Conservation (phyloP, 2,329 filamentous ascomycete species). For the Parascedosporium putredinis region DNA sequence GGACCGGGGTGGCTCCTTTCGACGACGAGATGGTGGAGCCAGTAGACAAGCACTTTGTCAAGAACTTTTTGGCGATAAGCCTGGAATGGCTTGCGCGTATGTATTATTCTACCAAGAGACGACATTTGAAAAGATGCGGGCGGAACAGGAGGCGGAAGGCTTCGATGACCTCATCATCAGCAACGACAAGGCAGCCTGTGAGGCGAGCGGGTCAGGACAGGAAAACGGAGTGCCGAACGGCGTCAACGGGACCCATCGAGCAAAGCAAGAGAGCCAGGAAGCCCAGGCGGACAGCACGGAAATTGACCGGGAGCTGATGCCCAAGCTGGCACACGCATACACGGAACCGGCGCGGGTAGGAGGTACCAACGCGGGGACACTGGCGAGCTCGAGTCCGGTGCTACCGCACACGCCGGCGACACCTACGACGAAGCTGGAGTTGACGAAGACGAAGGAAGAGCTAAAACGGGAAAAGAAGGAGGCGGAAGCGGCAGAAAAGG, state of each 20-base stretch:
- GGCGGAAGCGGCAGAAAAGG: conserved; percentile 42
- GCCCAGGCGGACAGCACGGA: conserved; percentile 12
- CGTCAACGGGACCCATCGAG: conserved; percentile 3
- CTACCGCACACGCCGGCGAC: conserved; percentile 13
- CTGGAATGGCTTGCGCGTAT: conserved; percentile 86
- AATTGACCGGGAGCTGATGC: conserved; percentile 42
- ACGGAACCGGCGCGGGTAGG: conserved; percentile 42
- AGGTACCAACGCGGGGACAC: conserved; percentile 3
- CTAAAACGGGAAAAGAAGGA: conserved; percentile 63
- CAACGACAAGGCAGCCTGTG: conserved; percentile 47
- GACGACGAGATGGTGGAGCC: conserved; percentile 98
- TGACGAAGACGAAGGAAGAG: conserved; percentile 43
- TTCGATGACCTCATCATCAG: conserved; percentile 49
- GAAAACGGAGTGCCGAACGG: conserved; percentile 25
- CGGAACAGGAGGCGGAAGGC: conserved; percentile 77
- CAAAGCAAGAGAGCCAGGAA: conserved; percentile 10
- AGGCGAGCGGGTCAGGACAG: conserved; percentile 35
- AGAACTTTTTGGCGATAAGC: conserved; percentile 95
- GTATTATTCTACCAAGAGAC: conserved; percentile 97
- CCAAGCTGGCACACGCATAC: conserved; percentile 53
- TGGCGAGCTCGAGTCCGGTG: conserved; percentile 2
- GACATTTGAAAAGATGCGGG: conserved; percentile 53
- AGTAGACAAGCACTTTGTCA: conserved; percentile 90
- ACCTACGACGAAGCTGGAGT: conserved; percentile 9
- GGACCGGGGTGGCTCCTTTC: conserved; percentile 90